phyloP scores from a whole-genome alignment of 2,329 filamentous ascomycete genomes.

The Colletotrichum viniferum region DNA sequence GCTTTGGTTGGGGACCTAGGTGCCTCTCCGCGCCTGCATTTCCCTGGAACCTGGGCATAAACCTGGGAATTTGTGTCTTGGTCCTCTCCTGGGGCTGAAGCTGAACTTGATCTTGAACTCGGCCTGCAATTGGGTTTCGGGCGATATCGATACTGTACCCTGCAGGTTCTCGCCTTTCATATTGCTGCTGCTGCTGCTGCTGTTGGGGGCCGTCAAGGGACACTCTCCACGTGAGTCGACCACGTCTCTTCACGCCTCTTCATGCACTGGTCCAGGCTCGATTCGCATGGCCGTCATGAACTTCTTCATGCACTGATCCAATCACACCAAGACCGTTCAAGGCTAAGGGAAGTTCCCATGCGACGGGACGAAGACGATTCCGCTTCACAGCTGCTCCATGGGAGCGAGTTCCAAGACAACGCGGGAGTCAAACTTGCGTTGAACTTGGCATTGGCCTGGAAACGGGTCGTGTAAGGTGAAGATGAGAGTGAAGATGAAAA shows the following conservation, averaged over 20 bases:
- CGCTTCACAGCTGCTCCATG: accelerated
- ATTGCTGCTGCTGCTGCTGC: no score
- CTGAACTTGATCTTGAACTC: not conserved
- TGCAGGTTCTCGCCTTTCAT: no score
- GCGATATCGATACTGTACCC: no score
- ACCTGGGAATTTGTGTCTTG: not conserved
- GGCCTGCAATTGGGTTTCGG: no score
- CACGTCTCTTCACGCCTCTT: not conserved
- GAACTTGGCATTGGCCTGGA: not conserved
- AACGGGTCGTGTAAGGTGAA: not conserved
- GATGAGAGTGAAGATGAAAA: no score
- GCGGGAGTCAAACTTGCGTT: accelerated
- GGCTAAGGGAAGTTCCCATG: not conserved
- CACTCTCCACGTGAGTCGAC: no score
- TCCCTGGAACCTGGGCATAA: not conserved
- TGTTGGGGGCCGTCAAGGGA: not conserved
- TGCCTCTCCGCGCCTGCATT: not conserved
- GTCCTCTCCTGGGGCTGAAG: not conserved
- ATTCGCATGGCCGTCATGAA: not conserved
- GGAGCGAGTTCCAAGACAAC: no score
- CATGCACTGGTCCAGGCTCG: not conserved
- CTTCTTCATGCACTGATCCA: not conserved
- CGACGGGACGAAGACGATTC: not conserved
- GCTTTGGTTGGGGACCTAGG: not conserved
- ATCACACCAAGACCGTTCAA: not conserved